A percentile compares a stretch with the other conserved stretches of the same genome.
phyloP scores from a whole-genome alignment of 2,329 filamentous ascomycete species.

The Fusarium paranaense region DNA sequence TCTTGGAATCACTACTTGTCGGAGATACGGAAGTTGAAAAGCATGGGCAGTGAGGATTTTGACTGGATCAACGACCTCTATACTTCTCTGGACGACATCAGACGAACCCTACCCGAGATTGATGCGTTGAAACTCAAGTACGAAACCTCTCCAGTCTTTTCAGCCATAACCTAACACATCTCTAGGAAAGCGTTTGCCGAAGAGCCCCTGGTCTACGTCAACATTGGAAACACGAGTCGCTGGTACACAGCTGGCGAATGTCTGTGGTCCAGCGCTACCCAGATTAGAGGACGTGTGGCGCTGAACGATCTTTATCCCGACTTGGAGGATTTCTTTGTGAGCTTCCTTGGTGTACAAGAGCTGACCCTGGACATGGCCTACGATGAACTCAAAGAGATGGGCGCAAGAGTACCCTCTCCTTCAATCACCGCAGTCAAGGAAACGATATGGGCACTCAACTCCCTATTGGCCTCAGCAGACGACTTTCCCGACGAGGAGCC shows the following conservation, averaged over 20 bases:
- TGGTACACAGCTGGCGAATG: conserved; percentile 49
- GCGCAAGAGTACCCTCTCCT: neutral
- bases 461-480: conserved; percentile 38
- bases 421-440: conserved; percentile 44
- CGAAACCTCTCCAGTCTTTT: accelerated
- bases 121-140: conserved; percentile 23
- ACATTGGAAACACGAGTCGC: neutral
- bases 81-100: neutral
- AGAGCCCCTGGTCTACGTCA: conserved; percentile 27
- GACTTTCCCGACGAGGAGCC: conserved; percentile 2
- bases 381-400: conserved; percentile 44
- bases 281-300: conserved; percentile 41
- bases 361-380: conserved; percentile 48
- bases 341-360: conserved; percentile 43
- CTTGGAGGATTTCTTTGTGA: conserved; percentile 48
- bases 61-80: conserved; percentile 33
- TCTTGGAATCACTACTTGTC: conserved; percentile 27
- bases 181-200: conserved; percentile 11
- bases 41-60: conserved; percentile 17
- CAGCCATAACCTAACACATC: neutral
- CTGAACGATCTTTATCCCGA: conserved; percentile 46
- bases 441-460: conserved; percentile 48
- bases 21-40: conserved; percentile 30
- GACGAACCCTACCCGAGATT: neutral
- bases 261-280: conserved; percentile 49